A percentile compares a stretch with the other conserved stretches of the same genome.
Conservation (phyloP, 495 filamentous ascomycete genomes). For the Lepidopterella palustris region DNA sequence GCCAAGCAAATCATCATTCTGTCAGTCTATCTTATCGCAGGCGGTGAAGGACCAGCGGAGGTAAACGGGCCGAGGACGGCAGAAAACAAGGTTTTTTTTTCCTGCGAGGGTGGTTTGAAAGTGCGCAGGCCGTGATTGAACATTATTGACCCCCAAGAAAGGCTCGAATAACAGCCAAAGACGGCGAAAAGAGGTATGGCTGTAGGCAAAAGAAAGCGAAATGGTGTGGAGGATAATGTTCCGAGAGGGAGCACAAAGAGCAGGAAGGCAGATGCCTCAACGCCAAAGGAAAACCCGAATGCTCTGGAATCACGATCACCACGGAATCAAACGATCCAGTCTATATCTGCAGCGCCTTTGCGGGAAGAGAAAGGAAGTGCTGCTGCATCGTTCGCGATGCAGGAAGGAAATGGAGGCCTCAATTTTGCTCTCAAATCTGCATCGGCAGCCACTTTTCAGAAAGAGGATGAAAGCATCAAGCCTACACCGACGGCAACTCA, state of each 20-base stretch:
- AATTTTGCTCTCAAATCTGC: too few species aligned
- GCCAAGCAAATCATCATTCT: constrained; percentile 2
- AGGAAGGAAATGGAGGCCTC: too few species aligned
- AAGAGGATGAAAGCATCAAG: background rate
- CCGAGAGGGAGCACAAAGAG: constrained; percentile 30
- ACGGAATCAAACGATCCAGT: too few species aligned
- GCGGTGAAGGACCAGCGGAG: background rate
- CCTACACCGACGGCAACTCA: background rate
- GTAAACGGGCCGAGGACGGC: constrained; percentile 5
- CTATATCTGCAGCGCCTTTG: too few species aligned
- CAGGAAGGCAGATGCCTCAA: constrained; percentile 24
- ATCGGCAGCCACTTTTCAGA: too few species aligned
- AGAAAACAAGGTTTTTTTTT: constrained; percentile 20
- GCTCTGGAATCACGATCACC: background rate
- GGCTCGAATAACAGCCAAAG: too few species aligned
- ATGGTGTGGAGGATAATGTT: constrained; percentile 28
- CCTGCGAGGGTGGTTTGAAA: too few species aligned
- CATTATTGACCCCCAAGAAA: too few species aligned
- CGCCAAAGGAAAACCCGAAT: constrained; percentile 33
- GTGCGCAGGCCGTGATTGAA: too few species aligned
- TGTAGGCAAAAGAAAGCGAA: constrained; percentile 74
- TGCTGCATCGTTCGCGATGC: too few species aligned
- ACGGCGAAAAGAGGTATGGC: constrained; percentile 45
- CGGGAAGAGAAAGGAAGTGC: too few species aligned
- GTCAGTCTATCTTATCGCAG: constrained; percentile 1